Evolutionary conservation across 1,284 basidiomycete species (phyloP).

Genomic region (Athelia sp.): DNA sequence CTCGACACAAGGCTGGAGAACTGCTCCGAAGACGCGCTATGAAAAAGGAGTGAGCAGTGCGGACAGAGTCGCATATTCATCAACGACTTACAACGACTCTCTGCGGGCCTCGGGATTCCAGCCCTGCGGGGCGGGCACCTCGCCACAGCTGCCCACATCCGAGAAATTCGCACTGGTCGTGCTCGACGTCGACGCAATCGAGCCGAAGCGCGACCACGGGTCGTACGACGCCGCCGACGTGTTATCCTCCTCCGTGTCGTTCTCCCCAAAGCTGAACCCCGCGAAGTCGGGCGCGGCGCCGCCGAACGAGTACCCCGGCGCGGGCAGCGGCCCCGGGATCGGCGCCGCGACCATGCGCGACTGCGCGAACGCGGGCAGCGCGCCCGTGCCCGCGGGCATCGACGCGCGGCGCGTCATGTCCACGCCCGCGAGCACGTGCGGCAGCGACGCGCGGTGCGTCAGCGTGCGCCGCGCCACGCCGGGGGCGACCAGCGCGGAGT

Average conservation of each 20-base stretch:
- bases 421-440: slow-evolving; percentile 2
- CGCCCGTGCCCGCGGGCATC: not conserved
- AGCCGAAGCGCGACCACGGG: slow-evolving; percentile 49
- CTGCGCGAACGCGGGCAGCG: slow-evolving; percentile 34
- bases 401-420: not conserved
- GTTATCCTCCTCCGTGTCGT: slow-evolving; percentile 38
- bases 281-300: slow-evolving; percentile 36
- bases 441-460: not conserved
- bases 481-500: not conserved
- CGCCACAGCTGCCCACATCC: slow-evolving; percentile 39
- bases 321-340: slow-evolving; percentile 66
- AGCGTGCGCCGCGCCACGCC: not conserved
- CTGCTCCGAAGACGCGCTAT: slow-evolving; percentile 22
- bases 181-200: slow-evolving; percentile 54
- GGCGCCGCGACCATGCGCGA: slow-evolving; percentile 44
- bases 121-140: slow-evolving; percentile 24
- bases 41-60: slow-evolving; percentile 13
- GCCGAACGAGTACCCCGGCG: slow-evolving; percentile 65
- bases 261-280: slow-evolving; percentile 33
- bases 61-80: slow-evolving; percentile 4
- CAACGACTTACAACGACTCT: slow-evolving; percentile 42
- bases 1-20: slow-evolving; percentile 43
- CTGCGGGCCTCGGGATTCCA: slow-evolving; percentile 30
- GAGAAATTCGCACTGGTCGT: slow-evolving; percentile 45
- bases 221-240: slow-evolving; percentile 35